A percentile compares a stretch with the other conserved stretches of the same genome.
Evolutionary conservation across 2,329 filamentous ascomycete species (phyloP).

Genomic region (Colletotrichum cuscutae): DNA sequence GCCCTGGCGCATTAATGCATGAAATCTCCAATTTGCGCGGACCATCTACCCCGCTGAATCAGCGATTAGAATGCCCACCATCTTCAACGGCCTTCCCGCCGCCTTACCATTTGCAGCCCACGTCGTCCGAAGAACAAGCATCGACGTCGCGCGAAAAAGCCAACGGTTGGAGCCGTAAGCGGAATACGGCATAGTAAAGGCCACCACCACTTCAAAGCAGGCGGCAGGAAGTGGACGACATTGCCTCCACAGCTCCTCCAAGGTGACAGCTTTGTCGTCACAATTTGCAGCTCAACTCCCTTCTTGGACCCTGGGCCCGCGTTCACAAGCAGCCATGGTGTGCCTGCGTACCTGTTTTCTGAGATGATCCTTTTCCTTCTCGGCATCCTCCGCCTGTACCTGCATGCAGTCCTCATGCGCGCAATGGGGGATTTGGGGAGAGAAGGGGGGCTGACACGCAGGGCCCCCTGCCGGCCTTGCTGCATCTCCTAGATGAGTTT

Average conservation of each 20-base stretch:
- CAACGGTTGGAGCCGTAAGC: slow-evolving; percentile 6
- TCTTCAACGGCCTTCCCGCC: slow-evolving; percentile 33
- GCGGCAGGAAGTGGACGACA: slow-evolving; percentile 12
- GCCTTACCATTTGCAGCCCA: slow-evolving; percentile 28
- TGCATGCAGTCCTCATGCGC: slow-evolving; percentile 4
- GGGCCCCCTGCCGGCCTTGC: slow-evolving; percentile 4
- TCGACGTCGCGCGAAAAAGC: not conserved
- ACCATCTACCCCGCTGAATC: slow-evolving; percentile 35
- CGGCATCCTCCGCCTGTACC: slow-evolving; percentile 22
- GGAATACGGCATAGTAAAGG: slow-evolving; percentile 11
- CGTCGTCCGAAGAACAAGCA: slow-evolving; percentile 24
- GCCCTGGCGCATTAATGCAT: slow-evolving; percentile 31
- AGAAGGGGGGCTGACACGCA: not conserved
- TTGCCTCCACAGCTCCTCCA: not conserved
- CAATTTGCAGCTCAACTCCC: slow-evolving; percentile 12
- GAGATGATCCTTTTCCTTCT: slow-evolving; percentile 1
- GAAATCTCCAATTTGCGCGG: slow-evolving; percentile 31
- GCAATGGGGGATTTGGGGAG: not conserved
- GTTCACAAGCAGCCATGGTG: not conserved
- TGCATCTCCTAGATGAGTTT: slow-evolving; percentile 10
- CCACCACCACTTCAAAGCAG: not conserved
- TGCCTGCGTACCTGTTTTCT: not conserved
- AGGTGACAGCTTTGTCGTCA: slow-evolving; percentile 6
- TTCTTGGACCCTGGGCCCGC: not conserved
- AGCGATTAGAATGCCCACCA: slow-evolving; percentile 32